A percentile compares a stretch with the other conserved stretches of the same genome.
Conservation (phyloP, 106 monocot genomes). For the Ottelia alismoides region DNA sequence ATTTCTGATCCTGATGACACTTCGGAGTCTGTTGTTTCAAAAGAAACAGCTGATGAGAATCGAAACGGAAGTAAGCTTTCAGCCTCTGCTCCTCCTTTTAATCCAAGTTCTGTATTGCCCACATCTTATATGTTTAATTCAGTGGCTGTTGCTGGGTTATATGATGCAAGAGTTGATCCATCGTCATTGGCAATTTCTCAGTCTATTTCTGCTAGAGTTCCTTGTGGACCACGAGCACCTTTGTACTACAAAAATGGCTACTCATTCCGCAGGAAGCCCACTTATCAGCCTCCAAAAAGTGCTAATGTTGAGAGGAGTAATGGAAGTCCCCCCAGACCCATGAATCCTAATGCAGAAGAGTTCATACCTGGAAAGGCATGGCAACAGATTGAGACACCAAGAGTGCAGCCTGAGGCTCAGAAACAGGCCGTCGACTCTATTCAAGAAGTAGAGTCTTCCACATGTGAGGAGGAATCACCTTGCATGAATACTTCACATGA, state of each 20-base stretch:
- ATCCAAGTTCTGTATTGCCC: slow-evolving; percentile 49
- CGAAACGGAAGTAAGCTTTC: slow-evolving; percentile 66
- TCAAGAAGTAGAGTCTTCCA: not conserved
- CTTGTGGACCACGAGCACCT: slow-evolving; percentile 57
- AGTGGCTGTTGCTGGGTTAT: slow-evolving; percentile 15
- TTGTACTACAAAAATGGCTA: slow-evolving; percentile 46
- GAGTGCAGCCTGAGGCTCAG: too few species aligned
- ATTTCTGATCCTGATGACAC: slow-evolving; percentile 30
- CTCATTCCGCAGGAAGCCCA: slow-evolving; percentile 42
- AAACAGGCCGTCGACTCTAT: too few species aligned
- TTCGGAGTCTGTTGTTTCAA: slow-evolving; percentile 10
- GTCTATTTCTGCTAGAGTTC: slow-evolving; percentile 44
- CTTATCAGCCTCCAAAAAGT: slow-evolving; percentile 17
- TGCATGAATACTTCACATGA: not conserved
- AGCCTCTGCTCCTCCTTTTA: slow-evolving; percentile 90
- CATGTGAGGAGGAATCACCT: slow-evolving; percentile 4
- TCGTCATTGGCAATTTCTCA: slow-evolving; percentile 22
- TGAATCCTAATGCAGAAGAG: slow-evolving; percentile 93
- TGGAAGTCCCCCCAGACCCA: slow-evolving; percentile 17
- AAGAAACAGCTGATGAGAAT: slow-evolving; percentile 16
- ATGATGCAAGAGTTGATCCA: slow-evolving; percentile 22
- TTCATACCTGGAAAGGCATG: slow-evolving; percentile 59
- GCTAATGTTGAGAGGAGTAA: slow-evolving; percentile 11
- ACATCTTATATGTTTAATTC: slow-evolving; percentile 46
- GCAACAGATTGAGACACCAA: slow-evolving; percentile 17